phyloP scores from a whole-genome alignment of 306 rosid species.

The Fragaria iinumae region DNA sequence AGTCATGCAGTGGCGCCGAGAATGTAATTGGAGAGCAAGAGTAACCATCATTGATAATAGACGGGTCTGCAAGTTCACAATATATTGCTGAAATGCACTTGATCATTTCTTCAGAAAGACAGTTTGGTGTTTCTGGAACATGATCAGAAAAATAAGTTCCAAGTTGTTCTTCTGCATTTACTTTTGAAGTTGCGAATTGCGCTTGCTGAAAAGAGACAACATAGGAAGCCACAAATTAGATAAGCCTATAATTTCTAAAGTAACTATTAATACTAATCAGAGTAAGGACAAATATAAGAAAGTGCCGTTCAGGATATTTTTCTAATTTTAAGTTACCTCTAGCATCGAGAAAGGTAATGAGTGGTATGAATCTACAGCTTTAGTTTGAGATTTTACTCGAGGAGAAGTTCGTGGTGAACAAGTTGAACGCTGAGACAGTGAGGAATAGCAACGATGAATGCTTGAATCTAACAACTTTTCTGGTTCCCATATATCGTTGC shows the following conservation, averaged over 20 bases:
- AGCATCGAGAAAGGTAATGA: constrained; percentile 89
- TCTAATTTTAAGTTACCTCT: constrained; percentile 51
- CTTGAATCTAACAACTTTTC: constrained; percentile 57
- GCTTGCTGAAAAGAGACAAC: constrained; percentile 55
- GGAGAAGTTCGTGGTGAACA: constrained; percentile 54
- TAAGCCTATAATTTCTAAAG: constrained; percentile 14
- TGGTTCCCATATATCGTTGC: constrained; percentile 37
- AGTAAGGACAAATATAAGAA: not conserved
- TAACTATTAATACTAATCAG: not conserved
- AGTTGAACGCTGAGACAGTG: constrained; percentile 61
- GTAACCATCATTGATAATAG: constrained; percentile 43
- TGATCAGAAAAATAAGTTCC: constrained; percentile 41
- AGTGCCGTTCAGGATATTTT: not conserved
- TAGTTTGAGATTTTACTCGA: constrained; percentile 38
- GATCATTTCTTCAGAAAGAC: constrained; percentile 87
- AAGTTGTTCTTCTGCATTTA: constrained; percentile 55
- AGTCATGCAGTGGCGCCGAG: constrained; percentile 50
- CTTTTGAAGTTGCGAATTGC: constrained; percentile 41
- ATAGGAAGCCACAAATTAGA: constrained; percentile 28
- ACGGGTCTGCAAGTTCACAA: constrained; percentile 76
- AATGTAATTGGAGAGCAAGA: constrained; percentile 51
- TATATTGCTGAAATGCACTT: constrained; percentile 73
- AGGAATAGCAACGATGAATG: constrained; percentile 67
- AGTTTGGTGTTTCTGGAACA: constrained; percentile 64
- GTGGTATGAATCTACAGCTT: constrained; percentile 65